Evolutionary conservation across 2,329 filamentous ascomycete species (phyloP).

Genomic region (Nectriaceae sp.): DNA sequence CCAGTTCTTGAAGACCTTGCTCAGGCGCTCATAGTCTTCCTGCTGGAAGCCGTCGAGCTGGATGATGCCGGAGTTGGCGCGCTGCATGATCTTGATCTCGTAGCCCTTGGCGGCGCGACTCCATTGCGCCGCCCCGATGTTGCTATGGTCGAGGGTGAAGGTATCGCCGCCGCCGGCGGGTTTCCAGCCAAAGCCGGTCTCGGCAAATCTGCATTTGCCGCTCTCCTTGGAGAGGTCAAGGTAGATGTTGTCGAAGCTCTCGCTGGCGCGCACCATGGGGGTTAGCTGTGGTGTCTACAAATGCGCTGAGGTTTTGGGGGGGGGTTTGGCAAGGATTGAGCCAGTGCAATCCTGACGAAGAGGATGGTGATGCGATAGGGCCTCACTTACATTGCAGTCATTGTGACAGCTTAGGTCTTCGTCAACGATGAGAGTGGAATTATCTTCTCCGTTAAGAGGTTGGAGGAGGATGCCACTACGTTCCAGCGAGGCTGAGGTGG

Average conservation of each 20-base stretch:
- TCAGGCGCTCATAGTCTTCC: slow-evolving; percentile 89
- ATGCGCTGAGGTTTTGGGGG: background rate
- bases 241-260: slow-evolving; percentile 97
- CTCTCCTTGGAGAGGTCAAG: slow-evolving; percentile 91
- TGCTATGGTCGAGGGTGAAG: slow-evolving; percentile 86
- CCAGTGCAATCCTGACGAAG: background rate
- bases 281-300: background rate
- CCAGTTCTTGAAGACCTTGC: slow-evolving; percentile 96
- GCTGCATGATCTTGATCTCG: slow-evolving; percentile 88
- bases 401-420: slow-evolving; percentile 21
- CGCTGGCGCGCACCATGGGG: slow-evolving; percentile 46
- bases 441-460: background rate
- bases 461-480: background rate
- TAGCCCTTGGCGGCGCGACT: slow-evolving; percentile 89
- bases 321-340: background rate
- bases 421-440: background rate
- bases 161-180: slow-evolving; percentile 83
- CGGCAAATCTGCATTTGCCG: slow-evolving; percentile 92
- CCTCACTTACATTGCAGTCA: slow-evolving; percentile 45
- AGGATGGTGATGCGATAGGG: too few relatives aligned
- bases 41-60: slow-evolving; percentile 95
- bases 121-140: slow-evolving; percentile 90
- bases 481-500: background rate
- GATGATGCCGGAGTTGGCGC: slow-evolving; percentile 75
- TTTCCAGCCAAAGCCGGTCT: slow-evolving; percentile 95